Conservation (phyloP, 176 grass and related monocot species). For the Oryza meyeriana region DNA sequence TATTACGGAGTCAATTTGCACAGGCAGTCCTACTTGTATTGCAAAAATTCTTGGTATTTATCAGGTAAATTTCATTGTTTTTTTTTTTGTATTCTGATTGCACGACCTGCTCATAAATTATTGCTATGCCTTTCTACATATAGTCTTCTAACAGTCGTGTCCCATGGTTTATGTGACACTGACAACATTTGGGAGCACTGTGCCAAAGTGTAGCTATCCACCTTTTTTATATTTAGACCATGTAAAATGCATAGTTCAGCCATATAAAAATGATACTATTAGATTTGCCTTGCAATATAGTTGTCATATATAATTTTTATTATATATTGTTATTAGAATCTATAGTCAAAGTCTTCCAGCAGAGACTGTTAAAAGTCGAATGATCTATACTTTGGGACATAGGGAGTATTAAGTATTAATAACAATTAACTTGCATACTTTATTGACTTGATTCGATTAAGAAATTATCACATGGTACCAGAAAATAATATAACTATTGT, state of each 20-base stretch:
- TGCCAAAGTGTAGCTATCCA: not conserved
- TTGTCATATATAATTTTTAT: not conserved
- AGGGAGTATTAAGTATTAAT: not conserved
- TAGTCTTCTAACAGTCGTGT: not conserved
- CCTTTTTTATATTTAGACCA: not conserved
- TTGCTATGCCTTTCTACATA: not conserved
- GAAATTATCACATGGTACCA: not conserved
- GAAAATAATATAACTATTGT: not conserved
- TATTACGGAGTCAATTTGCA: constrained; percentile 75
- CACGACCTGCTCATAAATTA: not conserved
- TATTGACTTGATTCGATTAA: constrained; percentile 9
- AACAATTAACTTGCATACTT: constrained; percentile 14
- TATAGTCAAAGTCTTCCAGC: not conserved
- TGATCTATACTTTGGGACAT: not conserved
- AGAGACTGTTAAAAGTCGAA: not conserved
- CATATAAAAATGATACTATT: not conserved
- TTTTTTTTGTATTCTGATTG: constrained; percentile 7
- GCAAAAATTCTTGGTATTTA: constrained; percentile 99
- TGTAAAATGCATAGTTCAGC: not conserved
- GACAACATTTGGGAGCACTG: not conserved
- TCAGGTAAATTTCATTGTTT: constrained; percentile 50
- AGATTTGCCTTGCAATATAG: not conserved
- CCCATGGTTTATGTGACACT: not conserved
- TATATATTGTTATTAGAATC: not conserved
- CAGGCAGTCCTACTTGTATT: constrained; percentile 86